Conservation (phyloP, 768 basidiomycete species). For the Amanita pallidorosea region DNA sequence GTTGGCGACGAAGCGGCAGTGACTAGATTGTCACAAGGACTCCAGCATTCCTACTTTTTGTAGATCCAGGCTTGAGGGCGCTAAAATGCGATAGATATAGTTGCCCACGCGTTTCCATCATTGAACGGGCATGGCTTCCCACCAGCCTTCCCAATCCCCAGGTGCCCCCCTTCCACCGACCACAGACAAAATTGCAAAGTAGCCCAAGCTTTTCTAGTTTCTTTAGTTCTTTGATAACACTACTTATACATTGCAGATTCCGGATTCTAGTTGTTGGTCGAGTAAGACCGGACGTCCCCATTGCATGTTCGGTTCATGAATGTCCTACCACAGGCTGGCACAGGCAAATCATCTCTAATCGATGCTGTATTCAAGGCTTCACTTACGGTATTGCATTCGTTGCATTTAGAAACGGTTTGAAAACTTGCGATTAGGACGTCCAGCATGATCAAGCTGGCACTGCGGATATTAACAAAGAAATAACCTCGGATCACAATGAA, state of each 20-base stretch:
- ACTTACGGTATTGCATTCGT: neutral
- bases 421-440: constrained; percentile 9
- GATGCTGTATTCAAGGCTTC: constrained; percentile 15
- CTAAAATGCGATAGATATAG: too few relatives aligned
- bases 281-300: constrained; percentile 6
- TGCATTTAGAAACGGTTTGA: neutral
- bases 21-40: too few relatives aligned
- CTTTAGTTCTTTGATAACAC: too few relatives aligned
- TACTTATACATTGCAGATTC: too few relatives aligned
- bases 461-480: constrained; percentile 14
- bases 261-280: constrained; percentile 12
- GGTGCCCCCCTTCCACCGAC: too few relatives aligned
- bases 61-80: neutral
- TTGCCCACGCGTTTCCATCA: too few relatives aligned
- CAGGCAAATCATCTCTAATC: constrained; percentile 21
- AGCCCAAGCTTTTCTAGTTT: too few relatives aligned
- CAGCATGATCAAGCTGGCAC: constrained; percentile 12
- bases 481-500: constrained; percentile 12
- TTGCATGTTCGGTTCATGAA: neutral
- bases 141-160: too few relatives aligned
- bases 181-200: too few relatives aligned
- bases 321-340: constrained; percentile 12
- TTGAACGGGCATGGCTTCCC: too few relatives aligned
- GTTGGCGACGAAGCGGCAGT: too few relatives aligned
- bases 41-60: too few relatives aligned